phyloP scores from a whole-genome alignment of 2,329 filamentous ascomycete species.

The Nakataea oryzae region DNA sequence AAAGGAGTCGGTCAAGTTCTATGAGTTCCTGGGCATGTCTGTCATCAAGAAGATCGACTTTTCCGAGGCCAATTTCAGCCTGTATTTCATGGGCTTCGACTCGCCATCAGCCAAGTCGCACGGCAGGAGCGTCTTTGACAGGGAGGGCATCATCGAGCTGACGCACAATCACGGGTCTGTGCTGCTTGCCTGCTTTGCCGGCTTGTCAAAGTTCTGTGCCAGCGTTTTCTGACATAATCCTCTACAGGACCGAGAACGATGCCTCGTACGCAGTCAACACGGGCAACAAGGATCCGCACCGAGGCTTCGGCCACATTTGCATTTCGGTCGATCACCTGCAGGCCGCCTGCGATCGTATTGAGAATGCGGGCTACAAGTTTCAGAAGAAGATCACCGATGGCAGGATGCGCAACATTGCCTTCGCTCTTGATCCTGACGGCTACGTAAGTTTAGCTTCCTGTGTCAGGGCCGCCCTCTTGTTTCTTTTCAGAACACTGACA shows the following conservation, averaged over 20 bases:
- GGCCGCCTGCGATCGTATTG: constrained; percentile 78
- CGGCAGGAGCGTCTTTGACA: constrained; percentile 64
- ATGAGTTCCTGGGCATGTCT: constrained; percentile 83
- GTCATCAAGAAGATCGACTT: constrained; percentile 71
- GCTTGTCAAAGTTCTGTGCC: not conserved
- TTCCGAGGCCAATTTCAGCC: constrained; percentile 83
- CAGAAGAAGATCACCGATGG: constrained; percentile 92
- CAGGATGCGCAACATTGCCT: constrained; percentile 79
- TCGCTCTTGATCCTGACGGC: constrained; percentile 77
- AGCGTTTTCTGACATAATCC: not conserved
- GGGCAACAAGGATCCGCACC: constrained; percentile 82
- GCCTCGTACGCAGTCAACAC: constrained; percentile 71
- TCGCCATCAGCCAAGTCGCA: constrained; percentile 62
- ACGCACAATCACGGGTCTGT: constrained; percentile 41
- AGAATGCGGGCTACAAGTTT: constrained; percentile 84
- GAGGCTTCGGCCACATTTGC: constrained; percentile 78
- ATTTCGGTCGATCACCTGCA: constrained; percentile 78
- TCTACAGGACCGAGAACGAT: constrained; percentile 80
- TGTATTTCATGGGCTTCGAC: constrained; percentile 93
- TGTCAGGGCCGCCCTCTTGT: not conserved
- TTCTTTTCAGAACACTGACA: not conserved
- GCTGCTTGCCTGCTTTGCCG: not conserved
- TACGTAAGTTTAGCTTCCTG: constrained; percentile 29
- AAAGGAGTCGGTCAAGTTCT: constrained; percentile 82
- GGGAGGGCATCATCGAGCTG: constrained; percentile 84